Conservation (phyloP, 2,329 filamentous ascomycete species). For the Nemania sp. region DNA sequence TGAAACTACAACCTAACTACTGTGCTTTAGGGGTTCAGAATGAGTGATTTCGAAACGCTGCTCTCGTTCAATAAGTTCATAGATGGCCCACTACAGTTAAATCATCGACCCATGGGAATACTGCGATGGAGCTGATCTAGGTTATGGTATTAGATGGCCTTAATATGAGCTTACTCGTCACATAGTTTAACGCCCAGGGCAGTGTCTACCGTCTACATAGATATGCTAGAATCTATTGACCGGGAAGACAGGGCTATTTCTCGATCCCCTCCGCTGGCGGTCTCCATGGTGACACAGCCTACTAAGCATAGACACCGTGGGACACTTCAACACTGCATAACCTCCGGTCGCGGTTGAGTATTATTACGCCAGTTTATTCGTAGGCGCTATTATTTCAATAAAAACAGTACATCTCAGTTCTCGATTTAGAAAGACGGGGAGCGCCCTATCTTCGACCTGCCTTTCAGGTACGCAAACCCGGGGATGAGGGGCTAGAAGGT, state of each 20-base stretch:
- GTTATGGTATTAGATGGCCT: not conserved
- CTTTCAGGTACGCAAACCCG: not conserved
- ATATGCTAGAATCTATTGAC: not conserved
- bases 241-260: not conserved
- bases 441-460: not conserved
- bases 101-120: not conserved
- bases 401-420: not conserved
- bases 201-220: not conserved
- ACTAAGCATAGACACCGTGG: too few relatives aligned
- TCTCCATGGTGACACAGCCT: too few relatives aligned
- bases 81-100: not conserved
- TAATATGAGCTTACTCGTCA: not conserved
- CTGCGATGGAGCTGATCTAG: not conserved
- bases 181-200: not conserved
- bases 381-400: not conserved
- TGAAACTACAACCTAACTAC: conserved; percentile 10
- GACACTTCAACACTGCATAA: too few relatives aligned
- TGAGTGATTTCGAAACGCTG: not conserved
- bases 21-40: not conserved
- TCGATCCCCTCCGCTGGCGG: not conserved
- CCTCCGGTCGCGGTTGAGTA: too few relatives aligned
- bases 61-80: not conserved
- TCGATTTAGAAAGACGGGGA: not conserved
- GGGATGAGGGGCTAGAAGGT: not conserved
- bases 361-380: too few relatives aligned